Base-by-base conservation (phyloP, 192 early-diverging fungal genomes). In the Rhizoclosmatium sp. region DNA sequence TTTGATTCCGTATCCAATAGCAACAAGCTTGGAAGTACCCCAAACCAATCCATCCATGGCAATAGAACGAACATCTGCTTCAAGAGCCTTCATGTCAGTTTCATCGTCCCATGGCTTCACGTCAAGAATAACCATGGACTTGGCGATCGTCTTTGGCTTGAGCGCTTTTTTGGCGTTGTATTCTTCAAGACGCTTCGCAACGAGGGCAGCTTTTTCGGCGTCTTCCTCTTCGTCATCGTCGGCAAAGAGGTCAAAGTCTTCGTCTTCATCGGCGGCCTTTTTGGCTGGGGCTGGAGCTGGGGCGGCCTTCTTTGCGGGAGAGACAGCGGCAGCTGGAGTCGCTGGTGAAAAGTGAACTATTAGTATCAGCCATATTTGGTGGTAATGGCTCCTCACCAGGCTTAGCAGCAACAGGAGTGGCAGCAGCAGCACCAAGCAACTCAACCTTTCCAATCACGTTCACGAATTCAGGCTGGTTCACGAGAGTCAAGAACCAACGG, bases 21-120 rank as follows among this genome's bases (percentile, higher is more conserved):
- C 83, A 69, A 95, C 85, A 41, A 87, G 88, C 89, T 96, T 89
- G 78, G 83, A 88, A 72, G 83, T 80, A 84, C 94, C 95, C 96
- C 97, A 97, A 78, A 93, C 78, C 54, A 98, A 91, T 85, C 97
- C 97, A 73, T 94, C 93, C 93, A 96, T 93, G 42, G 79, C 75
- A 69, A 98, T 94, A 59, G 72, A 80, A 81, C 89, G 88, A 86
- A 98, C 94, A 75, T 76, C 73, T 39, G 82, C 83, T 80, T 94
- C 92, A 47, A 98, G 84, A 47, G 84, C 94, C 54, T 79, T 89
- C 89, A 98, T 93, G 72, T 85, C 81, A 21, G 96, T 98, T 78
- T 97, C 96, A 87, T 97, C 95, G 85, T 97, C 97, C 97, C 97
- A 98, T 70, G 96, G 95, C 93, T 98, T 97, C 83, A 98, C 92